Evolutionary conservation across 768 basidiomycete genomes (phyloP).

Genomic region (Leccinum incarnatum): DNA sequence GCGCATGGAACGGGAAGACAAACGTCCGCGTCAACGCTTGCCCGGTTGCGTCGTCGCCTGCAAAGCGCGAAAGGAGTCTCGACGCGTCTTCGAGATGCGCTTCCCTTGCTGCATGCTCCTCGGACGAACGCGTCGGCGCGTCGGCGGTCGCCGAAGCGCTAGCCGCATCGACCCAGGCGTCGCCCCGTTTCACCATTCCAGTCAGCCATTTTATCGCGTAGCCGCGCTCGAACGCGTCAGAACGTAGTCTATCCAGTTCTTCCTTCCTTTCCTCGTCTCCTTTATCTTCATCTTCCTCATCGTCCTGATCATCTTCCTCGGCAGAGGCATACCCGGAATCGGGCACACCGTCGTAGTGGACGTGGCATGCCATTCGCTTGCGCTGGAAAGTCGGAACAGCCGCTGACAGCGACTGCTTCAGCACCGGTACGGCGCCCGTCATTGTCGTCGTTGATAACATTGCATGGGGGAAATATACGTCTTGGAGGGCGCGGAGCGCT

Average conservation of each 20-base stretch:
- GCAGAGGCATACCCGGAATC: conserved; percentile 82
- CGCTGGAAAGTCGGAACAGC: conserved; percentile 25
- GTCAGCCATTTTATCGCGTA: conserved; percentile 76
- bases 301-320: conserved; percentile 53
- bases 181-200: conserved; percentile 60
- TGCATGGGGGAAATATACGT: conserved; percentile 50
- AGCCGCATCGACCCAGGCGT: conserved; percentile 40
- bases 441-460: conserved; percentile 4
- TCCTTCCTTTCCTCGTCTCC: conserved; percentile 20
- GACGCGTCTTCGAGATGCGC: conserved; percentile 54
- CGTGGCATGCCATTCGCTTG: conserved; percentile 19
- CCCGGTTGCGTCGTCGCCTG: conserved; percentile 41
- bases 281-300: conserved; percentile 16
- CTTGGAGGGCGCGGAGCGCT: conserved; percentile 44
- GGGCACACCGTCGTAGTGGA: conserved; percentile 46
- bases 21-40: conserved; percentile 50
- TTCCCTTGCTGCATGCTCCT: conserved; percentile 41
- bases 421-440: conserved; percentile 12
- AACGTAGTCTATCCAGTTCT: conserved; percentile 47
- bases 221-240: conserved; percentile 63
- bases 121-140: conserved; percentile 14
- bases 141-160: conserved; percentile 10
- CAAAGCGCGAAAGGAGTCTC: conserved; percentile 53
- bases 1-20: conserved; percentile 38
- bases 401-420: conserved; percentile 15